These are phyloP conservation scores for Colletotrichum phormii DNA, from an alignment of 2,329 filamentous ascomycete species.

Conservation along the genomic window DNA sequence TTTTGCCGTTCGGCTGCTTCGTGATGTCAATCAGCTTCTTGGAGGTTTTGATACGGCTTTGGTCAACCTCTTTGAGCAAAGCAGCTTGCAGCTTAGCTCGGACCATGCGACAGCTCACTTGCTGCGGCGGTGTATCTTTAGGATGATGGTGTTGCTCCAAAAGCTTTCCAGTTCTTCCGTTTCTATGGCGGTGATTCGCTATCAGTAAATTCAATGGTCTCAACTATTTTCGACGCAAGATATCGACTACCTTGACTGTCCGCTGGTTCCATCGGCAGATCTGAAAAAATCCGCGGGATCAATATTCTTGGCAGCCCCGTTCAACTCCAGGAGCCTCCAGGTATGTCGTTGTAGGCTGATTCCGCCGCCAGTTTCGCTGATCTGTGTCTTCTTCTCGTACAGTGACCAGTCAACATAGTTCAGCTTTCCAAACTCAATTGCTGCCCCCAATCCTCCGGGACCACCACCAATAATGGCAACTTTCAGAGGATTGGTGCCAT, in stretches of 20 bases:
- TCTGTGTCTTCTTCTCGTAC: constrained; percentile 49
- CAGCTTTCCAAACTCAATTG: constrained; percentile 45
- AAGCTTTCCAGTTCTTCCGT: constrained; percentile 46
- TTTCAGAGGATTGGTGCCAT: not conserved
- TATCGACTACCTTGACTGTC: constrained; percentile 41
- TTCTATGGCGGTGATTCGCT: constrained; percentile 36
- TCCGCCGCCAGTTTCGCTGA: constrained; percentile 52
- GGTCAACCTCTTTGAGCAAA: constrained; percentile 57
- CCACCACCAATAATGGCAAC: constrained; percentile 43
- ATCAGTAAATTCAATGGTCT: too few relatives aligned
- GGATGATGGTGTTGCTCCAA: constrained; percentile 40
- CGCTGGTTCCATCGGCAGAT: constrained; percentile 40
- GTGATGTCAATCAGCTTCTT: constrained; percentile 56
- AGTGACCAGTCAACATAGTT: constrained; percentile 47
- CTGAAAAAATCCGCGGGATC: constrained; percentile 46
- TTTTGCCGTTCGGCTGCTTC: constrained; percentile 49
- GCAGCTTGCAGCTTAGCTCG: constrained; percentile 59
- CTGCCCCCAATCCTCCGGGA: constrained; percentile 45
- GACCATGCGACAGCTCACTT: constrained; percentile 43
- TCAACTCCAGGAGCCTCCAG: constrained; percentile 48
- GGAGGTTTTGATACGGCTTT: constrained; percentile 54
- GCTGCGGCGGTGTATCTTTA: constrained; percentile 41
- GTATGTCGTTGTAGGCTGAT: constrained; percentile 50
- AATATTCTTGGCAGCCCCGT: constrained; percentile 47
- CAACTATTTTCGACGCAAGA: too few relatives aligned